phyloP scores from a whole-genome alignment of 116 monocot genomes.

The Dioscorea cayenensis region DNA sequence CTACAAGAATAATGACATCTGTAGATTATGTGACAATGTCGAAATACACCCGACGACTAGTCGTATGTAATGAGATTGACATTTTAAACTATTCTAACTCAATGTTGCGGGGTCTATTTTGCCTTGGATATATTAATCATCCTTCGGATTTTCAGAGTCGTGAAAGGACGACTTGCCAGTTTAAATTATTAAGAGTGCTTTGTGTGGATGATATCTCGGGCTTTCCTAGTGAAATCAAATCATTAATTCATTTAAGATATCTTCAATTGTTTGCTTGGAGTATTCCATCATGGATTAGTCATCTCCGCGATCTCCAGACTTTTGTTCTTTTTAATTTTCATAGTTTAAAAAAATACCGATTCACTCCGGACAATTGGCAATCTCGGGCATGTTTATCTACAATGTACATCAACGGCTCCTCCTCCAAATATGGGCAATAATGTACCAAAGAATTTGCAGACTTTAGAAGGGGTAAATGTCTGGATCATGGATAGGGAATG shows the following conservation, averaged over 20 bases:
- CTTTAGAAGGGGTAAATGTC: not conserved
- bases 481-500: conserved; percentile 7
- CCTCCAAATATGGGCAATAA: not conserved
- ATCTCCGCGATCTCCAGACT: conserved; percentile 21
- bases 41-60: not conserved
- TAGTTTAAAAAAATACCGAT: conserved; percentile 1
- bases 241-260: conserved; percentile 7
- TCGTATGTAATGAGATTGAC: not conserved
- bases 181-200: conserved; percentile 21
- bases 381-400: conserved; percentile 11
- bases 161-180: not conserved
- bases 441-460: not conserved
- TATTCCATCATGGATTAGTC: conserved; percentile 10
- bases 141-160: no score
- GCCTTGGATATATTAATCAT: not conserved
- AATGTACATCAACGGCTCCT: no score
- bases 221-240: not conserved
- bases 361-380: conserved; percentile 12
- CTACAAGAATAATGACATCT: not conserved
- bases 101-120: not conserved
- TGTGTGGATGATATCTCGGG: conserved; percentile 2
- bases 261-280: no score
- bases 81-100: not conserved
- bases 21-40: not conserved
- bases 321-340: no score